A percentile compares a stretch with the other conserved stretches of the same genome.
These are phyloP conservation scores for Nakaseomyces uthaithaninus DNA, from an alignment of 1,139 yeast genomes.

Conservation along the genomic window DNA sequence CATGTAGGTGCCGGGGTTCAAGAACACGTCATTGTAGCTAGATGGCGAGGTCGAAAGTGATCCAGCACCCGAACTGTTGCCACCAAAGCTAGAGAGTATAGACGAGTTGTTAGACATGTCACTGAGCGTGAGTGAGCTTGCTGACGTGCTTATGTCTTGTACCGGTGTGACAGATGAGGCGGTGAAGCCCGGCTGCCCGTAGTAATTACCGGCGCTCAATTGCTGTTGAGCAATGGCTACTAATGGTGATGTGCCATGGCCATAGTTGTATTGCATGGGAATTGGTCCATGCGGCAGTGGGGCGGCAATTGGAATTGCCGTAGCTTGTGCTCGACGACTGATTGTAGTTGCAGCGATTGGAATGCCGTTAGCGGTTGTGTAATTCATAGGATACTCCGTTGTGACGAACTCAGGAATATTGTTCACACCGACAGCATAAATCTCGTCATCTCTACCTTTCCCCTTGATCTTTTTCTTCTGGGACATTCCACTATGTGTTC, in stretches of 20 bases:
- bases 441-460: background rate
- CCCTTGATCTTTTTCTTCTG: constrained; percentile 12
- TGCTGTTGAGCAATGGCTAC: constrained; percentile 7
- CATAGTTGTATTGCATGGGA: background rate
- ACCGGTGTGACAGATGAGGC: constrained; percentile 1
- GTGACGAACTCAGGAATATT: background rate
- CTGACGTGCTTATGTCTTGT: constrained; percentile 6
- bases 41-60: constrained; percentile 6
- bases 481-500: constrained; percentile 49
- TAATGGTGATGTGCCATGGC: constrained; percentile 3
- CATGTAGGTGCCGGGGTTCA: constrained; percentile 3
- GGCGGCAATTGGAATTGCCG: constrained; percentile 1
- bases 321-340: background rate
- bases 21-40: constrained; percentile 1
- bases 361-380: background rate
- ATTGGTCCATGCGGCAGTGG: constrained; percentile 6
- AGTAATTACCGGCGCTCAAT: constrained; percentile 1
- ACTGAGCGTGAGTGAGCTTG: constrained; percentile 12
- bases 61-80: constrained; percentile 6
- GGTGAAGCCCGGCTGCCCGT: background rate
- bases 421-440: background rate
- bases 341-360: background rate
- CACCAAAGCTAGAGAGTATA: constrained; percentile 6
- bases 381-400: background rate
- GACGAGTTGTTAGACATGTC: constrained; percentile 11